These are phyloP conservation scores for Trypanosoma platydactyli DNA, from an alignment of 208 protist genomes.

Conservation along the genomic window DNA sequence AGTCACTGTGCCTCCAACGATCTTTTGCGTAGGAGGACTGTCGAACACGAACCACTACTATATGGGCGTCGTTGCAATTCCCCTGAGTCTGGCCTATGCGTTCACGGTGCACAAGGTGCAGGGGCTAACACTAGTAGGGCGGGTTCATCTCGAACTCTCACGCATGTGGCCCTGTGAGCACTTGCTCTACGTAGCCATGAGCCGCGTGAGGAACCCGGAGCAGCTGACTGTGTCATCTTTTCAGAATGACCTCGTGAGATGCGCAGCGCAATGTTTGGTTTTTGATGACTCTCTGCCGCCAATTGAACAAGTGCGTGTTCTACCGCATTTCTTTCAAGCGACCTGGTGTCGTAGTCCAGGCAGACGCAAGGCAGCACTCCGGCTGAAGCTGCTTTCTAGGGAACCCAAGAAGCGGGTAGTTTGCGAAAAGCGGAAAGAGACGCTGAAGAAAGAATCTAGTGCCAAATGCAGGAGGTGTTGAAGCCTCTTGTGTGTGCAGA, in stretches of 20 bases:
- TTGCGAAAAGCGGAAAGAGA: conserved; percentile 21
- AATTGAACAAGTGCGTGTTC: conserved; percentile 41
- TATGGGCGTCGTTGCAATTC: conserved; percentile 61
- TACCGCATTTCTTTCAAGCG: conserved; percentile 59
- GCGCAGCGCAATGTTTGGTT: conserved; percentile 63
- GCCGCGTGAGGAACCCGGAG: conserved; percentile 82
- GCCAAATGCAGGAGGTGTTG: not conserved
- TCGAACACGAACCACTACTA: conserved; percentile 77
- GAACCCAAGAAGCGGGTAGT: conserved; percentile 2
- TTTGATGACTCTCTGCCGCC: conserved; percentile 79
- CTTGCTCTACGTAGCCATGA: conserved; percentile 89
- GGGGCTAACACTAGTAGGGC: conserved; percentile 81
- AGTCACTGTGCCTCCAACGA: conserved; percentile 57
- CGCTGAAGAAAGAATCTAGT: conserved; percentile 7
- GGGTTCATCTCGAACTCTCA: conserved; percentile 83
- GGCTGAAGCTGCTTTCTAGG: conserved; percentile 21
- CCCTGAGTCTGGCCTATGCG: conserved; percentile 85
- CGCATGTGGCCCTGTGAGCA: conserved; percentile 90
- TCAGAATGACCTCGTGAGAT: conserved; percentile 52
- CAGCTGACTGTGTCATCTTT: conserved; percentile 76
- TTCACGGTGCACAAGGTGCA: conserved; percentile 94
- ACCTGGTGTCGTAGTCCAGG: conserved; percentile 53
- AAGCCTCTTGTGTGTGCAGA: conserved; percentile 11
- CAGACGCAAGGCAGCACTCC: conserved; percentile 50
- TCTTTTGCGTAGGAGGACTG: conserved; percentile 65